Conservation (phyloP, 768 basidiomycete species). For the Lactarius deliciosus region DNA sequence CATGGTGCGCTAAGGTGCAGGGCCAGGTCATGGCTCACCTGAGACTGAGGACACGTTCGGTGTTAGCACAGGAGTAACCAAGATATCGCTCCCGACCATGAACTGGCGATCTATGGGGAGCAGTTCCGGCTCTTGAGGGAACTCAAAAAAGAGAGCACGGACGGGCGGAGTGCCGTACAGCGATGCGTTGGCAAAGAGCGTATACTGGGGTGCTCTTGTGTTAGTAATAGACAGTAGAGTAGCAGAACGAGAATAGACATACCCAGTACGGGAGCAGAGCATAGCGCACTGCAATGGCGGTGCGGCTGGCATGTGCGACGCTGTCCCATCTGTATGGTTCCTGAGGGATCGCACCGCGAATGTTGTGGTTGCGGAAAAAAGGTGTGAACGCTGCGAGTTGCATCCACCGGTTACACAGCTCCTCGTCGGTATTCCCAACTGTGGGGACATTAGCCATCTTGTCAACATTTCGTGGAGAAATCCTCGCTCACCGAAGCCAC, state of each 20-base stretch:
- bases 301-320: conserved; percentile 70
- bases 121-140: conserved; percentile 65
- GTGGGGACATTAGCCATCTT: conserved; percentile 25
- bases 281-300: conserved; percentile 70
- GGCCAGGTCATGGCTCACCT: conserved; percentile 41
- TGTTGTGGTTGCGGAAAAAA: conserved; percentile 81
- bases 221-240: background rate
- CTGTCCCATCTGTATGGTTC: conserved; percentile 83
- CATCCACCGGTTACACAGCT: conserved; percentile 85
- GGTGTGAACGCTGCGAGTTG: conserved; percentile 79
- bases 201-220: conserved; percentile 48
- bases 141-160: conserved; percentile 76
- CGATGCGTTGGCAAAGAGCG: conserved; percentile 70
- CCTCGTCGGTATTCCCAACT: conserved; percentile 69
- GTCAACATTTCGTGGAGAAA: conserved; percentile 22
- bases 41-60: conserved; percentile 68
- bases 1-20: background rate
- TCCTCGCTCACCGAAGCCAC: conserved; percentile 53
- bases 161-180: conserved; percentile 65
- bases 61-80: conserved; percentile 72
- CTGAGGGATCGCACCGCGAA: conserved; percentile 63
- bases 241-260: conserved; percentile 29
- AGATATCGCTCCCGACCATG: conserved; percentile 65
- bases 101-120: conserved; percentile 67
- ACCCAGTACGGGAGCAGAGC: conserved; percentile 79